phyloP scores from a whole-genome alignment of 352 stramenopile genomes.

The Phytophthora capsici region DNA sequence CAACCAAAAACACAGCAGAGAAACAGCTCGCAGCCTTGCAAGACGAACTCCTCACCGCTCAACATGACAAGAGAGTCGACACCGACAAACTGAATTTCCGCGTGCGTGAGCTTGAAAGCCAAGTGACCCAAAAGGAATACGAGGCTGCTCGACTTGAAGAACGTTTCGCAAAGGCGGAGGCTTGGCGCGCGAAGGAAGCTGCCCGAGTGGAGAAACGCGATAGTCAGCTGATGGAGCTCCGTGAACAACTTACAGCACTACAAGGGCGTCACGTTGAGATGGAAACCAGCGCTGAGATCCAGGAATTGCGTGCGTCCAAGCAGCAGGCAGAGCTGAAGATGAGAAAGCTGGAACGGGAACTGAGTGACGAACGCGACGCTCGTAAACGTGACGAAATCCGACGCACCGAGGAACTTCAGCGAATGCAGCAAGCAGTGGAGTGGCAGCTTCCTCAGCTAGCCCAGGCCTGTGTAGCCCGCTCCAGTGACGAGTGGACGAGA shows the following conservation, averaged over 20 bases:
- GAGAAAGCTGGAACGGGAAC: constrained; percentile 35
- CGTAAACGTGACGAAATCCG: constrained; percentile 43
- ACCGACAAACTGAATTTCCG: constrained; percentile 53
- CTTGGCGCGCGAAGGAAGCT: constrained; percentile 56
- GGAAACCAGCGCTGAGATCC: constrained; percentile 50
- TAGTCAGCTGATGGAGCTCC: constrained; percentile 49
- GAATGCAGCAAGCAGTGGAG: constrained; percentile 48
- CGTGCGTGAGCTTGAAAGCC: constrained; percentile 53
- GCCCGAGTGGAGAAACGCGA: constrained; percentile 61
- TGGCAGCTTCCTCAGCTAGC: constrained; percentile 62
- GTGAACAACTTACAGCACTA: constrained; percentile 50
- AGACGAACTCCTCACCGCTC: constrained; percentile 34
- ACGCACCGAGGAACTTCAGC: constrained; percentile 41
- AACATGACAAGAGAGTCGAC: constrained; percentile 47
- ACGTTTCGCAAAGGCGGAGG: constrained; percentile 53
- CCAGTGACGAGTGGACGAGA: constrained; percentile 50
- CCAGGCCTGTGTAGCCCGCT: constrained; percentile 49
- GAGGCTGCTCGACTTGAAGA: constrained; percentile 51
- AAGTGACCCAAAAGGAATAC: constrained; percentile 61
- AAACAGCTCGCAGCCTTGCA: constrained; percentile 44
- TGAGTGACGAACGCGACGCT: constrained; percentile 42
- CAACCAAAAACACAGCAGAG: constrained; percentile 42
- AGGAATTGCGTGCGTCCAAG: constrained; percentile 48
- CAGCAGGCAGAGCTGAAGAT: constrained; percentile 30
- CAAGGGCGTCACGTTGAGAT: constrained; percentile 53